A percentile compares a stretch with the other conserved stretches of the same genome.
phyloP scores from a whole-genome alignment of 371 early-diverging fungal species.

The Circinella minor region DNA sequence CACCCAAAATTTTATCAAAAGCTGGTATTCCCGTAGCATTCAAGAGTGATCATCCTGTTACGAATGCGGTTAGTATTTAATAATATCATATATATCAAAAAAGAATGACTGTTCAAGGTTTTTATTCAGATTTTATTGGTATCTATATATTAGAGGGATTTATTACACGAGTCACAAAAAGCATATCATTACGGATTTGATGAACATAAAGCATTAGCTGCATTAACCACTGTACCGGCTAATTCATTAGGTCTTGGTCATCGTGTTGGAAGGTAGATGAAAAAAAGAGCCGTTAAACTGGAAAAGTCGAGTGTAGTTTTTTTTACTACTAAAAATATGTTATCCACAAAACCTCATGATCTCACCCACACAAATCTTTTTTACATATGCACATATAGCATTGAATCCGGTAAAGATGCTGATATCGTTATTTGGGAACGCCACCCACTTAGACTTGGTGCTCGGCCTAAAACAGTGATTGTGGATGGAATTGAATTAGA shows the following conservation, averaged over 20 bases:
- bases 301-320: no score
- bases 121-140: no score
- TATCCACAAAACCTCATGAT: neutral
- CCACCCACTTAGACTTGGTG: conserved; percentile 76
- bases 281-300: no score
- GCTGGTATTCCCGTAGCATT: conserved; percentile 81
- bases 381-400: neutral
- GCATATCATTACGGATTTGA: conserved; percentile 80
- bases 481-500: conserved; percentile 74
- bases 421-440: conserved; percentile 79
- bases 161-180: conserved; percentile 80
- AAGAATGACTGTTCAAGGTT: no score
- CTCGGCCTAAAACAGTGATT: conserved; percentile 78
- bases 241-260: conserved; percentile 69
- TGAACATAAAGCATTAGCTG: conserved; percentile 63
- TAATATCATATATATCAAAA: no score
- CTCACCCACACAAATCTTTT: neutral
- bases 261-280: conserved; percentile 63
- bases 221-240: conserved; percentile 81
- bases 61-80: conserved; percentile 59
- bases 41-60: conserved; percentile 85
- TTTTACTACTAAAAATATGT: no score
- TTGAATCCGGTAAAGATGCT: conserved; percentile 79
- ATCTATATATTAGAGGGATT: conserved; percentile 50
- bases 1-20: conserved; percentile 65